These are phyloP conservation scores for Nothophoma quercina DNA, from an alignment of 2,329 filamentous ascomycete species.

Conservation along the genomic window DNA sequence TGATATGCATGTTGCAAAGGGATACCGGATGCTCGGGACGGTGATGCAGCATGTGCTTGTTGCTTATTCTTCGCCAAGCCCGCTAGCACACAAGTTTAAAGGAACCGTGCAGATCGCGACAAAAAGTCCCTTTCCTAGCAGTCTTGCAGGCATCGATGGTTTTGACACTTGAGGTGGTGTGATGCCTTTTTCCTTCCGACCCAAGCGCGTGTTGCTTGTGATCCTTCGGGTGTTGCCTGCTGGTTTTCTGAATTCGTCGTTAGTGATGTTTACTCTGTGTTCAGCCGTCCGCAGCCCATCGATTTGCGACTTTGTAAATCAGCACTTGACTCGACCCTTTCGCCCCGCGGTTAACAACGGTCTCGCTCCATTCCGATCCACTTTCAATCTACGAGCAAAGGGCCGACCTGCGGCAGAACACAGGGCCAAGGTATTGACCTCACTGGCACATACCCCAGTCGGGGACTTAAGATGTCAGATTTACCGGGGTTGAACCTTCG, in stretches of 20 bases:
- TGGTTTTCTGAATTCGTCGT: too few relatives aligned
- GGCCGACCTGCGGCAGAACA: background rate
- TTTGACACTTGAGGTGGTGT: too few relatives aligned
- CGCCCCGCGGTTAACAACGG: constrained; percentile 8
- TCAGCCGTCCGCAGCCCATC: background rate
- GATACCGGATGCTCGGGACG: constrained; percentile 4
- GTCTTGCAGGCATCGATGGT: too few relatives aligned
- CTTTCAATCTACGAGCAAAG: constrained; percentile 3
- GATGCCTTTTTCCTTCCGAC: background rate
- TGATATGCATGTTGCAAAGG: background rate
- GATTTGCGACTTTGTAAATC: background rate
- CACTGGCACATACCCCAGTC: background rate
- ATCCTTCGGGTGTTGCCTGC: too few relatives aligned
- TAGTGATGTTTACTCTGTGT: background rate
- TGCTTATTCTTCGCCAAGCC: constrained; percentile 6
- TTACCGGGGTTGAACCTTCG: background rate
- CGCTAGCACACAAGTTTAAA: background rate
- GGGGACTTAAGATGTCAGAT: background rate
- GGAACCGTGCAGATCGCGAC: constrained; percentile 6
- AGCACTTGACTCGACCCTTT: background rate
- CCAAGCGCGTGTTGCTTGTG: background rate
- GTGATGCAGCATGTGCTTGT: background rate
- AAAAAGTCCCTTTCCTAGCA: background rate
- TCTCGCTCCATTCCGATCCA: constrained; percentile 1
- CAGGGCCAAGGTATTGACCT: background rate